Evolutionary conservation across 2,329 filamentous ascomycete genomes (phyloP), one percentile per base, ranked within the genome.

Genomic region (Aureobasidium sp.): DNA sequence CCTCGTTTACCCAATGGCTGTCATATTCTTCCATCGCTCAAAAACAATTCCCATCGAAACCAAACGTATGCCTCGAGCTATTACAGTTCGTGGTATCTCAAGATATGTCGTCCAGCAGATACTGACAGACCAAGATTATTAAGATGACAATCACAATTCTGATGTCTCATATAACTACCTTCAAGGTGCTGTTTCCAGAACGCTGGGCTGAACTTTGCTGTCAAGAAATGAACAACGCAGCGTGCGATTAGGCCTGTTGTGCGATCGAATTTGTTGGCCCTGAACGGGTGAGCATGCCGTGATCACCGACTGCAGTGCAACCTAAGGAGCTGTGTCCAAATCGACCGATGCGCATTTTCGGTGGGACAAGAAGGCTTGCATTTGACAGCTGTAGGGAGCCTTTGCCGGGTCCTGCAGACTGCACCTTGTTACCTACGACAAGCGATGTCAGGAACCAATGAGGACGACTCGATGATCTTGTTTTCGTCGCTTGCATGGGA

Each of bases 351-450:
- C n/a, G 42, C 54, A 42, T 32, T 39, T 34, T 58, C 16, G 25
- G 54, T 47, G 15, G 21, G 32, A 58, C 54, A 15, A n/a, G 21
- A 29, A 48, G 47, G 48, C 59, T 61, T 61, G 59, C 48, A 61
- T 61, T 52, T 61, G 59, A 61, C 59, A 61, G 48, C 47, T 61
- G 59, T 39, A 47, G 49, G 32, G 36, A 47, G 54, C 54, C 54
- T 44, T 52, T 50, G 29, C 21, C 21, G 42, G 54, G 42, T 37
- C 32, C 54, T 58, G 54, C 54, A 58, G 54, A 58, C 29, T 41
- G 25, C 45, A 44, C 42, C 9, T 16, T 48, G 27, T 58, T 39
- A 48, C 32, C 32, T 34, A 34, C 42, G 21, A 58, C 25, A 58
- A 39, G 54, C 32, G 42, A 32, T 58, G 42, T 58, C 54, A 48